Conservation (phyloP, 192 early-diverging fungal species). For the Coemansia sp. region DNA sequence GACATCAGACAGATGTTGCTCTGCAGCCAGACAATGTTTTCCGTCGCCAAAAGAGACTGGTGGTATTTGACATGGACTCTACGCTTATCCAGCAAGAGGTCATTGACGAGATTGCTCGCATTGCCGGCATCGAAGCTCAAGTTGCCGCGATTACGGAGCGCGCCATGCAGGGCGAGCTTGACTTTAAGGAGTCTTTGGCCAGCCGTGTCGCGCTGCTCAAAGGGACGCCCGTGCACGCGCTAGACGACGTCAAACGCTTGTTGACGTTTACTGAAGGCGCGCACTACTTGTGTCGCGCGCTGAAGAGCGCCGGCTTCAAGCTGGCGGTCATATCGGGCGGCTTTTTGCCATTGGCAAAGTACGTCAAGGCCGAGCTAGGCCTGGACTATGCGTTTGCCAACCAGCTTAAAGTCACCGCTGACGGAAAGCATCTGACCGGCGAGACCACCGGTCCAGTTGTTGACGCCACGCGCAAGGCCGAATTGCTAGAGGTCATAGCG, state of each 20-base stretch:
- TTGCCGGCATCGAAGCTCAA: constrained; percentile 85
- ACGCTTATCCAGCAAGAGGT: constrained; percentile 98
- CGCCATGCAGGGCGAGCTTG: constrained; percentile 97
- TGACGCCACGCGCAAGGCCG: constrained; percentile 88
- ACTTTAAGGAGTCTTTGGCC: constrained; percentile 89
- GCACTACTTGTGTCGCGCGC: constrained; percentile 77
- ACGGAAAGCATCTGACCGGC: constrained; percentile 82
- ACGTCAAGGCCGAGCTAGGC: constrained; percentile 85
- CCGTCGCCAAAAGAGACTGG: constrained; percentile 83
- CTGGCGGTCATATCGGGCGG: constrained; percentile 95
- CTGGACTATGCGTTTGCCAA: constrained; percentile 99
- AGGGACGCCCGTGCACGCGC: constrained; percentile 75
- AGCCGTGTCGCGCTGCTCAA: constrained; percentile 83
- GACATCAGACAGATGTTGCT: constrained; percentile 76
- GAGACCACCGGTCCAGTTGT: constrained; percentile 85
- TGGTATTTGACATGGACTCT: constrained; percentile 99
- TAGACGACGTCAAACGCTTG: constrained; percentile 71
- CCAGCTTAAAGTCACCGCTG: constrained; percentile 79
- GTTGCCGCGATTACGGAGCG: constrained; percentile 91
- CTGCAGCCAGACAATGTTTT: constrained; percentile 86
- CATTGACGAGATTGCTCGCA: constrained; percentile 95
- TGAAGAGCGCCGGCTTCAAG: constrained; percentile 92
- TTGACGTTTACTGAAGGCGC: constrained; percentile 89
- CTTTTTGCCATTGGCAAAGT: constrained; percentile 86
- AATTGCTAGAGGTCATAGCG: constrained; percentile 91